Base-by-base conservation (phyloP, 441 rosid genomes). In the Gossypium schwendimanii region DNA sequence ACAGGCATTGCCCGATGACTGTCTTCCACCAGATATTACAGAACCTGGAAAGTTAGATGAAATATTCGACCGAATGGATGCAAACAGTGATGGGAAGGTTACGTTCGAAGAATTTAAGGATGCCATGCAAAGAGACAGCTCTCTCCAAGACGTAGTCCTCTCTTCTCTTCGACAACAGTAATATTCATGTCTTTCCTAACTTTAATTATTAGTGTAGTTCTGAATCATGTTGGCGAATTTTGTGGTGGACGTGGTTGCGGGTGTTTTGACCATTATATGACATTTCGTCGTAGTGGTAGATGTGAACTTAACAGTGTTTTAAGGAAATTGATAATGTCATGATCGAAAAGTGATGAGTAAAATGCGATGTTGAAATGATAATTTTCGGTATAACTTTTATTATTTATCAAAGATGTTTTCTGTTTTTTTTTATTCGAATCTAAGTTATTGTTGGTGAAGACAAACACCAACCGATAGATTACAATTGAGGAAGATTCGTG, bases 61-160 rank as follows among this genome's bases (percentile, higher is more conserved):
- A 77, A 84, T 88, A 74, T 90, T 90, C 45, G 91, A 90, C 20
- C 77, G 70, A 71, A 88, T 88, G 93, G 93, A 90, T 76, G 90
- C 89, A 23, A 87, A 85, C 79, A 84, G 83, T 9, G 95, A 89
- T 39, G 92, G 92, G 17, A 87, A 87, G 78, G 89, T 90, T 55
- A 85, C 91, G 20, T 88, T 87, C 39, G 96, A 90, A 4, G 93
- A 90, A 82, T 90, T 90, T 82, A 90, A 86, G 79, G 88, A 87
- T 26, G 93, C 93, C 4, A 84, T 88, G 96, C 80, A 86, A 79
- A 79, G 86, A 76, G 93, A 90, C 77, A 86, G 91, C 83, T 88
- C 88, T 50, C 87, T 87, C 33, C 87, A 87, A 70, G 91, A 87
- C 24, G 91, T 69, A 1, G 77, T 89, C 71, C 88, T 87, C 64